Base-by-base conservation (phyloP, 2,329 filamentous ascomycete genomes). In the Cadophora sp. region DNA sequence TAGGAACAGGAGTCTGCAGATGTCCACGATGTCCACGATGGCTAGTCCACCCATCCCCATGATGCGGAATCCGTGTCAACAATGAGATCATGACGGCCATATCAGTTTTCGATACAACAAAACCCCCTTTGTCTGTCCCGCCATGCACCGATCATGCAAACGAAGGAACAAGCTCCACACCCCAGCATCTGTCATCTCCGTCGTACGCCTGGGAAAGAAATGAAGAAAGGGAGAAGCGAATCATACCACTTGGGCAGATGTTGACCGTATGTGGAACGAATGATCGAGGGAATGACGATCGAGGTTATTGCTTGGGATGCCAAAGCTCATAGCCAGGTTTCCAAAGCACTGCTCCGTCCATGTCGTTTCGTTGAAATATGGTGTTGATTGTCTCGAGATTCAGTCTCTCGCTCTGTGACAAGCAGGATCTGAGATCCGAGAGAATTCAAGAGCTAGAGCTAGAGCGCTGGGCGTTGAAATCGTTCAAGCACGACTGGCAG, bases 401-500 rank as follows among this genome's bases (percentile, higher is more conserved):
- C 22, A 18, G 22, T 27, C 48, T 2, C 22, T 45, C 41, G 13
- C 41, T 45, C 3, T 9, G 41, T 7, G 16, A 1, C 24, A 5
- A 9, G 6, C 22, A 24, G 16, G 22, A 27, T 16, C 13, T 24
- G 13, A 16, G 22, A 27, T 18, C 13, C 2, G 22, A 41, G 16
- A n/a, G 1, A 4, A 6, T 18, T 51, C 36, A 45, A 62, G 33
- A 20, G 16, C n/a, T n/a, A n/a, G n/a, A n/a, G 33, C 9, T n/a
- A 27, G 33, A 4, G 8, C 41, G 50, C 43, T 66, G 24, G 13
- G 22, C 41, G n/a, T 39, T 48, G 50, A 66, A 43, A 6, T 1
- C 45, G 5, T 58, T 53, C 33, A 69, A n/a, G 51, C 71, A 72
- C 2, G 51, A 20, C 36, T 73, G 69, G 43, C 69, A 72, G 33